Evolutionary conservation across 2,329 filamentous ascomycete species (phyloP).

Genomic region (Plenodomus lindquistii): DNA sequence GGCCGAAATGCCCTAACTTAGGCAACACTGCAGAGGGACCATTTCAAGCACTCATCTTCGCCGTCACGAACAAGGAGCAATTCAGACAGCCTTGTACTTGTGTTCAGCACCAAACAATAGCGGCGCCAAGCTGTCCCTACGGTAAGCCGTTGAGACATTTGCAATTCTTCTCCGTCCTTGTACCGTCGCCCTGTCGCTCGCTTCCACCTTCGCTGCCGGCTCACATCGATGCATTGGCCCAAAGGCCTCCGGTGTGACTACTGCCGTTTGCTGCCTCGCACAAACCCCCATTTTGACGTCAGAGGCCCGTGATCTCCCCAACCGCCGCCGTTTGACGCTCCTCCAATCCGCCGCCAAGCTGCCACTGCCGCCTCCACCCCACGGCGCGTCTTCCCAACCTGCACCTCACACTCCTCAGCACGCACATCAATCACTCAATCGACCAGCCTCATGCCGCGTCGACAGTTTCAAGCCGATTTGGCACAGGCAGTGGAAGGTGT

Average conservation of each 20-base stretch:
- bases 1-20: no score
- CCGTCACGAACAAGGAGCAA: no score
- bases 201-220: not conserved
- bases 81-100: no score
- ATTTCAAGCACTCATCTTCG: no score
- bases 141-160: no score
- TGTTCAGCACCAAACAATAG: no score
- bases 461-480: conserved; percentile 66
- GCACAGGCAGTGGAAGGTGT: conserved; percentile 45
- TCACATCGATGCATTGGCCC: not conserved
- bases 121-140: no score
- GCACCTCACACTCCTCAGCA: not conserved
- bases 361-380: conserved; percentile 1
- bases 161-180: not conserved
- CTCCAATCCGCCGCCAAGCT: not conserved
- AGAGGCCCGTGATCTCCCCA: not conserved
- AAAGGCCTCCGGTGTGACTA: not conserved
- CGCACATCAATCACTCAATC: not conserved
- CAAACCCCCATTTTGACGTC: conserved; percentile 6
- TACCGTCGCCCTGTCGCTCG: conserved; percentile 1
- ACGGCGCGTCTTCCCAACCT: not conserved
- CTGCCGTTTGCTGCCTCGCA: conserved; percentile 4
- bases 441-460: conserved; percentile 62
- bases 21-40: no score
- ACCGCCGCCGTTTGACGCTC: not conserved